Evolutionary conservation across 176 grass and related monocot species (phyloP), one percentile per base, ranked within the genome.

Genomic region (Rhipidocladum racemiflorum): DNA sequence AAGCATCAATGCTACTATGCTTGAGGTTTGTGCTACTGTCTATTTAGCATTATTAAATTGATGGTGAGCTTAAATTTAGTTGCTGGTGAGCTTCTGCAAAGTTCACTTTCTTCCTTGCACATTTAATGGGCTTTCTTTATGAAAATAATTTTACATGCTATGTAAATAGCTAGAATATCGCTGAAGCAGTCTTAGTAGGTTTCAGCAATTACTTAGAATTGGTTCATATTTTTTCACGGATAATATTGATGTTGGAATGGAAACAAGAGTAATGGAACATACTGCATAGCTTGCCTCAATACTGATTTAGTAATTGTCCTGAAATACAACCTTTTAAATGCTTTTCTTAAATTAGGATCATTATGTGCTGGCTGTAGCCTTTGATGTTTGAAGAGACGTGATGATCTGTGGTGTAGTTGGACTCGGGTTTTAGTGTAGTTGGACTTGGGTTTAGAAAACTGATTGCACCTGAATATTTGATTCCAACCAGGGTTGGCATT

Each of bases 1-100:
- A 55, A 99, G 92, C 72, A 93, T 99, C 64, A 95, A 95, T 84
- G 95, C 95, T 76, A 64, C 86, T 20, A 93, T 98, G 92, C 92
- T 98, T 2, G 90, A 98, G 95, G 95, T 98, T 87, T 83, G 87
- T 65, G 18, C 57, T 68, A 57, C 29, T 49, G 21, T 49, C 56
- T 61, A 1, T 65, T 65, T 34, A 40, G 20, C 57, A 44, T 81
- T 65, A 54, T 57, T 57, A 77, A 39, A 50, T 72, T 63, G 29
- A 0, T 71, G 17, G 8, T 60, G 21, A 72, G 7, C n/a, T 65
- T 80, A 46, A 44, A n/a, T 68, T 68, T 27, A 46, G 3, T 39
- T 24, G 18, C 48, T 74, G 9, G 38, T 76, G 74, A 36, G 16
- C 4, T 73, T 87, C 7, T 83, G 36, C 51, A 27, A 40, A 67